phyloP scores from a whole-genome alignment of 352 stramenopile species.

The Pythium phragmitis region DNA sequence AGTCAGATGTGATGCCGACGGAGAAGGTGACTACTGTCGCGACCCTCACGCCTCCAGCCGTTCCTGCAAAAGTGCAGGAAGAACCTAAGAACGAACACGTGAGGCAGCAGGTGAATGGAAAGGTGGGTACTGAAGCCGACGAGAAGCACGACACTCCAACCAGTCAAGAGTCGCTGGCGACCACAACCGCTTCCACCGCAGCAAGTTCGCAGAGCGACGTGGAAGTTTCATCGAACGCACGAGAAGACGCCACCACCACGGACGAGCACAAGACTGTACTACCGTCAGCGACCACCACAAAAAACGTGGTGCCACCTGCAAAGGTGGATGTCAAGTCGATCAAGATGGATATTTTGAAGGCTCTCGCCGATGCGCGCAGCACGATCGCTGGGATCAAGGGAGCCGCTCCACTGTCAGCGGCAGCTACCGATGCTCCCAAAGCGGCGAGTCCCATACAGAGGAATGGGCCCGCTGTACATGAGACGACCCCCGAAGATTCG shows the following conservation, averaged over 20 bases:
- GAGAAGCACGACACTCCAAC: constrained; percentile 15
- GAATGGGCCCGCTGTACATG: not conserved
- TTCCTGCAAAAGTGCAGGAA: not conserved
- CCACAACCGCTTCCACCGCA: not conserved
- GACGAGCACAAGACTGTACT: not conserved
- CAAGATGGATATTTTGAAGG: constrained; percentile 81
- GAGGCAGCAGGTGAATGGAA: not conserved
- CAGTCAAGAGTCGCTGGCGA: constrained; percentile 24
- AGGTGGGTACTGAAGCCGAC: not conserved
- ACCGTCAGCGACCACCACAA: not conserved
- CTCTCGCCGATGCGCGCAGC: constrained; percentile 66
- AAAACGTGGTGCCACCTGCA: not conserved
- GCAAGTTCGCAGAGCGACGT: constrained; percentile 17
- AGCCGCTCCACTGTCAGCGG: not conserved
- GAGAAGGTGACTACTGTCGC: constrained; percentile 1
- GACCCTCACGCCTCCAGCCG: not conserved
- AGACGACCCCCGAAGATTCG: not conserved
- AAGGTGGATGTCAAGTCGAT: constrained; percentile 69
- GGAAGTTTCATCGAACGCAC: constrained; percentile 2
- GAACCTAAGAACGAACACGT: not conserved
- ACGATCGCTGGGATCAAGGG: constrained; percentile 73
- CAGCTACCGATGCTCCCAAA: not conserved
- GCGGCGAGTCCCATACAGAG: not conserved
- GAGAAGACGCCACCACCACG: not conserved
- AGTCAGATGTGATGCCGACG: not conserved